These are phyloP conservation scores for Emericellopsis cladophorae DNA, from an alignment of 2,329 filamentous ascomycete species.

Conservation along the genomic window DNA sequence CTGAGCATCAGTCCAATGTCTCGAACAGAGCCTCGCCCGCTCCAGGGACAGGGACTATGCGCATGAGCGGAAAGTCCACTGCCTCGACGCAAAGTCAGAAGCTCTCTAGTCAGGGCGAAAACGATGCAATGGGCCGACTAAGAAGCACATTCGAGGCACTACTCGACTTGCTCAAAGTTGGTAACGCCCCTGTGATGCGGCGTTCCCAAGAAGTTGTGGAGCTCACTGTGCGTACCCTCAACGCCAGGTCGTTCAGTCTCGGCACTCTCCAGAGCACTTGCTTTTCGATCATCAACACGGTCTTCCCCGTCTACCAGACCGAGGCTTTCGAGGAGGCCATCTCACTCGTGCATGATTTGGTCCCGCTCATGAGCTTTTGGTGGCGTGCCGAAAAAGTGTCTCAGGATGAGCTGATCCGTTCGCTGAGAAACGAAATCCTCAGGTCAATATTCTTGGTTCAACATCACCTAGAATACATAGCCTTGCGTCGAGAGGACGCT, in stretches of 20 bases:
- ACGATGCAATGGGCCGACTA: constrained; percentile 11
- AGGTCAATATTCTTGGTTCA: constrained; percentile 56
- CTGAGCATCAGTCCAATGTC: constrained; percentile 19
- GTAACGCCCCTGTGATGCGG: constrained; percentile 53
- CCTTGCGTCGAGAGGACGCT: constrained; percentile 26
- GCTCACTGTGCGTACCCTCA: constrained; percentile 47
- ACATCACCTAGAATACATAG: constrained; percentile 47
- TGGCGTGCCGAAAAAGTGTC: constrained; percentile 63
- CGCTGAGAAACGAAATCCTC: constrained; percentile 66
- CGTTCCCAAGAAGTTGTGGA: constrained; percentile 42
- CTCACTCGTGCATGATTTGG: constrained; percentile 42
- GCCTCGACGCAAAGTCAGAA: constrained; percentile 17
- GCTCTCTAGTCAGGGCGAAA: constrained; percentile 12
- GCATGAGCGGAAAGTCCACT: constrained; percentile 15
- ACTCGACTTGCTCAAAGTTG: constrained; percentile 46
- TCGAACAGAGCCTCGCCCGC: constrained; percentile 25
- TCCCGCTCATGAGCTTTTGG: constrained; percentile 61
- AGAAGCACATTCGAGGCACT: constrained; percentile 46
- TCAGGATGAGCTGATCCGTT: constrained; percentile 46
- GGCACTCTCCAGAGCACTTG: constrained; percentile 57
- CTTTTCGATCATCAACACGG: constrained; percentile 62
- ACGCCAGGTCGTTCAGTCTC: constrained; percentile 41
- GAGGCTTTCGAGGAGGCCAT: constrained; percentile 55
- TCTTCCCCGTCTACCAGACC: constrained; percentile 53
- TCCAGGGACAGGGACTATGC: constrained; percentile 17